These are phyloP conservation scores for Sphagnum magellanicum DNA, from an alignment of 228 moss, liverwort and hornwort species.

Conservation along the genomic window DNA sequence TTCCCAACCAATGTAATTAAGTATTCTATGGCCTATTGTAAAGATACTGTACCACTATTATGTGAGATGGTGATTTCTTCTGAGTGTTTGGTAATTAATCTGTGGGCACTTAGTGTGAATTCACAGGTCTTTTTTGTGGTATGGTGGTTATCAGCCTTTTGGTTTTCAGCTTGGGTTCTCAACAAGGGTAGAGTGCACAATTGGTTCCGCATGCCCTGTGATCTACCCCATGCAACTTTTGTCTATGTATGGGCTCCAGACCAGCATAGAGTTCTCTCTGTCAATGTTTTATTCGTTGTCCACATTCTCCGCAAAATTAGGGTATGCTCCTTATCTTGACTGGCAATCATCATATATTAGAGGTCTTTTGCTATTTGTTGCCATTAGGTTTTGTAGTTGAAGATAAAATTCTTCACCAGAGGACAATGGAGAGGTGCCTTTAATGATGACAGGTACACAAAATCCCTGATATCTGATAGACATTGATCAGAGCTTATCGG, in stretches of 20 bases:
- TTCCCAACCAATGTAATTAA: not conserved
- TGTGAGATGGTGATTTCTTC: too few relatives aligned
- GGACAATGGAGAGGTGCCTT: too few relatives aligned
- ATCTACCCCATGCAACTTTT: conserved; percentile 48
- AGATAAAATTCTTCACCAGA: too few relatives aligned
- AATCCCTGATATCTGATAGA: too few relatives aligned
- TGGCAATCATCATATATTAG: not conserved
- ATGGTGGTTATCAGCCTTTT: conserved; percentile 79
- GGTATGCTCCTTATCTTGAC: conserved; percentile 17
- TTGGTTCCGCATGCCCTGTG: conserved; percentile 67
- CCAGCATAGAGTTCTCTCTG: conserved; percentile 48
- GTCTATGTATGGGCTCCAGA: conserved; percentile 58
- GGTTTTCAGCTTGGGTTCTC: conserved; percentile 68
- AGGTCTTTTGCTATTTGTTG: not conserved
- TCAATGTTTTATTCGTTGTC: conserved; percentile 55
- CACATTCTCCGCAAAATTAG: conserved; percentile 33
- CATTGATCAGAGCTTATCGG: not conserved
- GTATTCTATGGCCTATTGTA: too few relatives aligned
- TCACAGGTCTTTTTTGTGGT: conserved; percentile 60
- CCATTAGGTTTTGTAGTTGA: not conserved
- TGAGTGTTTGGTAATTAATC: too few relatives aligned
- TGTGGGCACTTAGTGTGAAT: not conserved
- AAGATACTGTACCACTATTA: too few relatives aligned
- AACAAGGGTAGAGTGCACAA: conserved; percentile 73
- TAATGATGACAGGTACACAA: too few relatives aligned